Base-by-base conservation (phyloP, 805 yeast species). In the Blastobotrys terrestris region DNA sequence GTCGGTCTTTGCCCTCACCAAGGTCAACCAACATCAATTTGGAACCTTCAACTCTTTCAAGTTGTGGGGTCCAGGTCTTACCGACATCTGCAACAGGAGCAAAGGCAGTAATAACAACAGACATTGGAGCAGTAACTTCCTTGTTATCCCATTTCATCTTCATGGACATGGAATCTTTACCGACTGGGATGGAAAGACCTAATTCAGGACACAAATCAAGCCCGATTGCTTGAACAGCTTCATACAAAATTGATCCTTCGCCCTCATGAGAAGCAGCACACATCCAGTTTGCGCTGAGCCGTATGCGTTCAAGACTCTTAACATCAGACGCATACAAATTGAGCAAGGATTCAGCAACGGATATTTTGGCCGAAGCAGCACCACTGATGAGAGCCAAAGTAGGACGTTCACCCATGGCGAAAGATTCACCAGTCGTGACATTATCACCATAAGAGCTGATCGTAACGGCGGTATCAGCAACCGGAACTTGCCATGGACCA, bases 401-500 rank as follows among this genome's bases (percentile, higher is more conserved):
- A 55, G 99, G 99, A 65, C 86, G 85, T 73, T 94, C 99, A 60
- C 99, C 99, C 89, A 90, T 84, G 1, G 98, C 91, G 72, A 94
- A 73, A 6, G 98, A 96, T 74, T 94, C 99, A 76, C 99, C 99
- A n/a, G 95, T 84, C 56, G 84, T 69, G 49, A 85, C 67, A 3
- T 77, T 75, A 50, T 82, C 85, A 65, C 97, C 97, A 49, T 89
- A 76, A 1, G 97, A 86, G 0, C 97, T 84, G 55, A 86, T 85
- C 20, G 98, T 91, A 51, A 94, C 97, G 72, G 96, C 98, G 52
- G 91, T 97, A 67, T 94, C 98, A 15, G 98, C 94, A 31, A 94
- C 98, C 48, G 99, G 99, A 7, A 87, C 94, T 76, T 94, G 99
- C 98, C 98, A 94, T 66, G 98, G 98, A 41, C 99, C 99, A 55